Conservation (phyloP, 2,329 filamentous ascomycete species). For the Hymenoscyphus scutula region DNA sequence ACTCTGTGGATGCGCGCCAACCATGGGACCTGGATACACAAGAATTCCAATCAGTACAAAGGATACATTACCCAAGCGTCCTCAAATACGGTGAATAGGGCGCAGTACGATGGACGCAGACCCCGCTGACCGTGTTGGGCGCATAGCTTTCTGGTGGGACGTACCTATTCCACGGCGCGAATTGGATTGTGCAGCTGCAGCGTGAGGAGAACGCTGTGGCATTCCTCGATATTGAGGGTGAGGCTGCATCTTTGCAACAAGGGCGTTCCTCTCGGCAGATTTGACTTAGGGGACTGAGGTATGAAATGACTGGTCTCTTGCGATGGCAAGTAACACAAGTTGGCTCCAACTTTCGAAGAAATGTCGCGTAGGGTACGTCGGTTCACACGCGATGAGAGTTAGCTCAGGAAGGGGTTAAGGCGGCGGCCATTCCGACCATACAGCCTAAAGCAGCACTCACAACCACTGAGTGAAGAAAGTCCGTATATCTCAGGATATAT, state of each 20-base stretch:
- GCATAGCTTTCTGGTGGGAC: constrained; percentile 20
- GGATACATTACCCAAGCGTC: neutral
- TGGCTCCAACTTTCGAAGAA: constrained; percentile 8
- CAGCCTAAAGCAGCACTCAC: too few species aligned
- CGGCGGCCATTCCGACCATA: neutral
- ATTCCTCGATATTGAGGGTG: constrained; percentile 34
- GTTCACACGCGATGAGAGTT: neutral
- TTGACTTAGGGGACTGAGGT: neutral
- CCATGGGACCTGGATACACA: constrained; percentile 32
- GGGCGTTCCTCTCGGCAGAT: neutral
- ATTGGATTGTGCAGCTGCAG: constrained; percentile 21
- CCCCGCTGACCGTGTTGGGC: neutral
- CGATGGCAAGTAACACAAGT: constrained; percentile 10
- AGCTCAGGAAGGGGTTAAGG: too few species aligned
- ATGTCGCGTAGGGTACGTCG: constrained; percentile 14
- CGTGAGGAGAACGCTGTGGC: constrained; percentile 34
- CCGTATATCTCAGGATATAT: too few species aligned
- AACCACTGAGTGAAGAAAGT: too few species aligned
- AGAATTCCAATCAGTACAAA: constrained; percentile 13
- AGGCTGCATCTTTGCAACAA: constrained; percentile 31
- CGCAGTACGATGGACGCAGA: neutral
- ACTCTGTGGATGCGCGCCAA: constrained; percentile 32
- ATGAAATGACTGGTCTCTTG: constrained; percentile 12
- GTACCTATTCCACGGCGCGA: constrained; percentile 38
- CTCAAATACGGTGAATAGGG: neutral